Conservation (phyloP, 2,329 filamentous ascomycete genomes). For the Colletotrichum plurivorum region DNA sequence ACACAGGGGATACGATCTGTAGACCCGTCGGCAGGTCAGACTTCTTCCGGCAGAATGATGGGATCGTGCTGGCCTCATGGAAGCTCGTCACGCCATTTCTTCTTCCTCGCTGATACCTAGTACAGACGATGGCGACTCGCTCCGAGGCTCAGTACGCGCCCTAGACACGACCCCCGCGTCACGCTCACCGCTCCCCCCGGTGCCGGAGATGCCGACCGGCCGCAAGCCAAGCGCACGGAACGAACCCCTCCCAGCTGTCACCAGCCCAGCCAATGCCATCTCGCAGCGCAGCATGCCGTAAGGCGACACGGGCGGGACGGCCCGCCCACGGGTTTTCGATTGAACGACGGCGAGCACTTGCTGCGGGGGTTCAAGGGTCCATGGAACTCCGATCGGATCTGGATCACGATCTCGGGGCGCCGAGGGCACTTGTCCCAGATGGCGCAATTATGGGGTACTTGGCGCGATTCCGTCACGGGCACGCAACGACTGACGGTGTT, state of each 20-base stretch:
- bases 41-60: no score
- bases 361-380: background rate
- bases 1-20: no score
- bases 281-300: background rate
- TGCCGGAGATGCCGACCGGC: no score
- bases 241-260: background rate
- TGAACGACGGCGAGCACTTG: background rate
- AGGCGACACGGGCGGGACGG: constrained; percentile 15
- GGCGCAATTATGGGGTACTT: constrained; percentile 33
- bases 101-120: no score
- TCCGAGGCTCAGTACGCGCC: no score
- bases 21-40: no score
- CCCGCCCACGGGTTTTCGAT: constrained; percentile 9
- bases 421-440: constrained; percentile 22
- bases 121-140: no score
- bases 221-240: no score
- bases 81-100: no score
- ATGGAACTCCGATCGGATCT: constrained; percentile 25
- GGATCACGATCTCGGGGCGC: constrained; percentile 19
- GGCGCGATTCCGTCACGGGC: constrained; percentile 1
- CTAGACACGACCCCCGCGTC: no score
- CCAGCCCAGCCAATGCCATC: background rate
- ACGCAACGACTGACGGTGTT: background rate
- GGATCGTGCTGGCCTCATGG: no score
- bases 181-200: no score